Base-by-base conservation (phyloP, 768 basidiomycete species). In the Pisolithus microcarpus region DNA sequence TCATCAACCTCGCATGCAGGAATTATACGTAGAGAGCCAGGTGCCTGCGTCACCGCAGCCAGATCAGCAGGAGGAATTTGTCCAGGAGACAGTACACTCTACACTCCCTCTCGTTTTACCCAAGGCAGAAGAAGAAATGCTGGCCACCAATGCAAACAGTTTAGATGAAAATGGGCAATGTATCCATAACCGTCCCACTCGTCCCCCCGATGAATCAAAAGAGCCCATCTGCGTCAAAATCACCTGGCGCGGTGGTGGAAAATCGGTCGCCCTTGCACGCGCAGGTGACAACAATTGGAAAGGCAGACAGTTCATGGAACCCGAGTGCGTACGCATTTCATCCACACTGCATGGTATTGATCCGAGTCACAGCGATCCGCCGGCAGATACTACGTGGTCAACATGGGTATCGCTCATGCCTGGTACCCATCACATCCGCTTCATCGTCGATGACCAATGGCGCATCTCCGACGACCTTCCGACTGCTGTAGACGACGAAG, bases 371-470 rank as follows among this genome's bases (percentile, higher is more conserved):
- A 67, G 65, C 38, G 54, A 66, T 38, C 60, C 70, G 3, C 62
- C 66, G 45, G 64, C 62, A 4, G 70, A 71, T 42, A 59, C 62
- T 53, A 64, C 65, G 5, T 75, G 70, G 63, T 66, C 62, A 36
- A 60, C 70, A 5, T 64, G 63, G 58, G 70, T 84, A 24, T 60
- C 73, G 5, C 79, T 98, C 0, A 80, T 82, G 9, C 91, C 92
- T 0, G 95, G 95, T 15, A 92, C 92, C 0, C 92, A 97, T 63
- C 89, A 93, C 56, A 77, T 97, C 64, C 90, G 93, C 52, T 98
- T 96, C 75, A 80, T 97, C 56, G 89, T 98, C 53, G 95, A 98
- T 65, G 89, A 87, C 43, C 79, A 82, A 43, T 91, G 86, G 83
- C 80, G 85, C 54, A 80, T 87, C 7, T 80, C 86, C 2, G 78